Conservation (phyloP, 2,329 filamentous ascomycete genomes). For the Cordyceps cicadae region DNA sequence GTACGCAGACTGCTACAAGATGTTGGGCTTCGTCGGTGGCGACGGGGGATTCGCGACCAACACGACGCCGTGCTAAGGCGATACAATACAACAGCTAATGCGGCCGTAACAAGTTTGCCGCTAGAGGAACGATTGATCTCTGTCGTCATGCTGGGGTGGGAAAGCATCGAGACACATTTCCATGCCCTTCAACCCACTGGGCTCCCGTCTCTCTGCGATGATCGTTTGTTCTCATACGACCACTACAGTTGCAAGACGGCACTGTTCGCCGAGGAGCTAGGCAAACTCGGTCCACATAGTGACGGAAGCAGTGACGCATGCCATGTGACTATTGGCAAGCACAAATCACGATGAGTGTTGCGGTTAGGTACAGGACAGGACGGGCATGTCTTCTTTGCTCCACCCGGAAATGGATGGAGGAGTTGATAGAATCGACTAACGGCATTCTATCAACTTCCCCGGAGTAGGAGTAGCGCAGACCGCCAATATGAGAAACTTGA, state of each 20-base stretch:
- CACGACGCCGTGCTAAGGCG: not conserved
- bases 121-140: not conserved
- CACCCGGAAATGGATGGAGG: not conserved
- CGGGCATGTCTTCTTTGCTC: not conserved
- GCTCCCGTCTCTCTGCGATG: not conserved
- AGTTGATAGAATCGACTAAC: not conserved
- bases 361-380: not conserved
- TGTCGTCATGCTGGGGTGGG: conserved; percentile 2
- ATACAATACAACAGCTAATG: not conserved
- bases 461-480: not conserved
- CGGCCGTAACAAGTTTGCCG: not conserved
- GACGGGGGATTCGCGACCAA: conserved; percentile 4
- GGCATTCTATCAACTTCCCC: not conserved
- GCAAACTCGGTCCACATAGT: not conserved
- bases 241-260: not conserved
- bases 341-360: not conserved
- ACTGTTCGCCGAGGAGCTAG: conserved; percentile 2
- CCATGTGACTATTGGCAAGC: not conserved
- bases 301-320: not conserved
- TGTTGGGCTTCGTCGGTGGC: conserved; percentile 8
- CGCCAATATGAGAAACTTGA: not conserved
- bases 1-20: conserved; percentile 4
- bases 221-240: not conserved
- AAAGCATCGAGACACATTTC: conserved; percentile 1
- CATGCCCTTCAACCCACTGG: not conserved